phyloP scores from a whole-genome alignment of 2,329 filamentous ascomycete species.

The Dichotomopilus funicola region DNA sequence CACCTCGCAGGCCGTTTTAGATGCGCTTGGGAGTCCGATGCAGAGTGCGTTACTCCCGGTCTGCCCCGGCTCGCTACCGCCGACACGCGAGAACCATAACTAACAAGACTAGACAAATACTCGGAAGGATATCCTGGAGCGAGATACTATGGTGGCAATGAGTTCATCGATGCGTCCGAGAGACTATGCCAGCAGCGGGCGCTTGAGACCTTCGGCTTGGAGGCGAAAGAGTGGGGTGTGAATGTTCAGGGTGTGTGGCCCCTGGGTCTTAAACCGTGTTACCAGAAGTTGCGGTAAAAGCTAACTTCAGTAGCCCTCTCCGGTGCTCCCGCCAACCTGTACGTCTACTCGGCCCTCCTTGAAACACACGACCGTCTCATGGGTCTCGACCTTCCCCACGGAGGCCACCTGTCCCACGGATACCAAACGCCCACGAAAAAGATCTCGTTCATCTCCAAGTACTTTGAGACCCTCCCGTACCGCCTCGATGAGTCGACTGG shows the following conservation, averaged over 20 bases:
- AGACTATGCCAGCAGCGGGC: slow-evolving; percentile 84
- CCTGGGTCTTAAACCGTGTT: neutral
- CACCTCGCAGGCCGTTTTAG: slow-evolving; percentile 84
- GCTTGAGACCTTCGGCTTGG: slow-evolving; percentile 77
- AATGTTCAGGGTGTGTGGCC: slow-evolving; percentile 73
- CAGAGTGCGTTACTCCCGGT: slow-evolving; percentile 58
- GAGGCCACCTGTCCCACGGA: slow-evolving; percentile 91
- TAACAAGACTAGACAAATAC: slow-evolving; percentile 70
- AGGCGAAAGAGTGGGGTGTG: slow-evolving; percentile 86
- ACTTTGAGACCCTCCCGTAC: slow-evolving; percentile 98
- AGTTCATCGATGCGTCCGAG: slow-evolving; percentile 90
- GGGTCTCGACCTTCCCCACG: slow-evolving; percentile 93
- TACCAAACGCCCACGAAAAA: slow-evolving; percentile 92
- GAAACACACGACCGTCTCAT: slow-evolving; percentile 91
- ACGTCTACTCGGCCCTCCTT: slow-evolving; percentile 92
- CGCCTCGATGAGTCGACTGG: slow-evolving; percentile 84
- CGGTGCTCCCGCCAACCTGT: slow-evolving; percentile 68
- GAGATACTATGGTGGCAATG: slow-evolving; percentile 93
- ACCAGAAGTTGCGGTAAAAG: slow-evolving; percentile 1
- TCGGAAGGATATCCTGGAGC: slow-evolving; percentile 97
- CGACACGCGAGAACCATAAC: neutral
- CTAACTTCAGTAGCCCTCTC: slow-evolving; percentile 57
- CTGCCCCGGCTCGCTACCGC: neutral
- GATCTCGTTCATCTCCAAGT: slow-evolving; percentile 98
- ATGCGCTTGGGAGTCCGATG: slow-evolving; percentile 90